Conservation (phyloP, 2,329 filamentous ascomycete genomes). For the Colletotrichum liaoningense region DNA sequence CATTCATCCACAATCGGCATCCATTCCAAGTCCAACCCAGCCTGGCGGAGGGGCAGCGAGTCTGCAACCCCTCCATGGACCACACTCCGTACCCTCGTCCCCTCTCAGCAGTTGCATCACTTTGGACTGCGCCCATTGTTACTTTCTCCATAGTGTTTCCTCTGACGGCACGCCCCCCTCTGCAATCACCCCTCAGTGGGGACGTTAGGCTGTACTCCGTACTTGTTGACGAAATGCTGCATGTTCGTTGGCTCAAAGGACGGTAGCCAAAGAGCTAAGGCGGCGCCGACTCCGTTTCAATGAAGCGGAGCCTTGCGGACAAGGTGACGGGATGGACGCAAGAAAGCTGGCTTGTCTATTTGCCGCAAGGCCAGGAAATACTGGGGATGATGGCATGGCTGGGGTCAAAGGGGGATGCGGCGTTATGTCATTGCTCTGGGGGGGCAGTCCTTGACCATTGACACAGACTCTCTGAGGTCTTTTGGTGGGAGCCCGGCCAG, state of each 20-base stretch:
- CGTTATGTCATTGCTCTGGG: constrained; percentile 34
- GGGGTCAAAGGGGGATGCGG: constrained; percentile 12
- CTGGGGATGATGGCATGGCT: constrained; percentile 35
- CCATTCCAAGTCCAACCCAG: constrained; percentile 19
- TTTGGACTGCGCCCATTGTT: background rate
- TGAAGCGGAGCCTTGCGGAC: constrained; percentile 27
- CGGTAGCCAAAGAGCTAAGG: constrained; percentile 25
- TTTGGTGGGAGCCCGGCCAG: background rate
- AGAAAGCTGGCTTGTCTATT: constrained; percentile 14
- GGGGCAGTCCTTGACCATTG: constrained; percentile 24
- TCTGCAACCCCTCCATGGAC: background rate
- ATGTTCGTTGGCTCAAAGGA: constrained; percentile 23
- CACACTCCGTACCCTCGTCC: background rate
- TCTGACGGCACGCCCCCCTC: constrained; percentile 1
- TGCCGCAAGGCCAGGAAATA: constrained; percentile 15
- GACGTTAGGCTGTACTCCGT: constrained; percentile 9
- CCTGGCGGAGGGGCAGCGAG: constrained; percentile 6
- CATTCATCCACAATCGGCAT: constrained; percentile 30
- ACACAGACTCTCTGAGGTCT: background rate
- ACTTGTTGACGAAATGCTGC: constrained; percentile 24
- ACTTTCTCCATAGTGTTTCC: background rate
- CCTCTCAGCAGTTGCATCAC: background rate
- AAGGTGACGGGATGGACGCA: constrained; percentile 22
- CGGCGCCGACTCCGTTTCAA: constrained; percentile 32
- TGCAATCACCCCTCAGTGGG: background rate